Base-by-base conservation (phyloP, 2,329 filamentous ascomycete species). In the Pseudocercospora pini-densiflorae region DNA sequence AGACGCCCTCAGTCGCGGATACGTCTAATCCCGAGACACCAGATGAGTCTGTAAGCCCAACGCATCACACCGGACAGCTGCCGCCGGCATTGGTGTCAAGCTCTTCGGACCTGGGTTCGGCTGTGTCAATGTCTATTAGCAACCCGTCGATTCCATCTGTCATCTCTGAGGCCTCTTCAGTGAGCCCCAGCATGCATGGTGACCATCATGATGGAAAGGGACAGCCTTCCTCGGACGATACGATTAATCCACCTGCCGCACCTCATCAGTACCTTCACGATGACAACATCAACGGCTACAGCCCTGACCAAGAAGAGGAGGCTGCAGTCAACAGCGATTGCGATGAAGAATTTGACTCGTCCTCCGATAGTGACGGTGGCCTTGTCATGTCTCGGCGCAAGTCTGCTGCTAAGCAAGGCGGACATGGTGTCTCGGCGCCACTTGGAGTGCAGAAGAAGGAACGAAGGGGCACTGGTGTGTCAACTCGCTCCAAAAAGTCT, bases 131-230 rank as follows among this genome's bases (percentile, higher is more conserved):
- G 70, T 83, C 81, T 5, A 81, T 82, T 8, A 84, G 82, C 9
- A 82, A 84, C 63, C 83, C 83, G 10, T 85, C 83, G 0, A 83
- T 85, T 24, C 83, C 83, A 1, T 85, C 83, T 8, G 79, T 83
- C 16, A 79, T 80, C n/a, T 84, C 83, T 1, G 81, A 81, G 43
- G 78, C 77, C 43, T 84, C 83, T 0, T 84, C 82, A 8, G 65
- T 81, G 19, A 79, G 78, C 19, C 77, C 77, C 3, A 58, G 63
- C 6, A 40, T 40, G 55, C 55, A 40, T 23, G 73, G 74, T 19
- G 71, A 73, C n/a, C 67, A 67, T 14, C 72, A 73, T 51, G 75
- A 77, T 27, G 51, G 62, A 29, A 82, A 81, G 55, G 77, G 79
- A 57, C 70, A 71, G 31, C 61, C 53, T 19, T 70, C 76, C 7